phyloP scores from a whole-genome alignment of 2,329 filamentous ascomycete genomes.

The Fusarium decemcellulare region DNA sequence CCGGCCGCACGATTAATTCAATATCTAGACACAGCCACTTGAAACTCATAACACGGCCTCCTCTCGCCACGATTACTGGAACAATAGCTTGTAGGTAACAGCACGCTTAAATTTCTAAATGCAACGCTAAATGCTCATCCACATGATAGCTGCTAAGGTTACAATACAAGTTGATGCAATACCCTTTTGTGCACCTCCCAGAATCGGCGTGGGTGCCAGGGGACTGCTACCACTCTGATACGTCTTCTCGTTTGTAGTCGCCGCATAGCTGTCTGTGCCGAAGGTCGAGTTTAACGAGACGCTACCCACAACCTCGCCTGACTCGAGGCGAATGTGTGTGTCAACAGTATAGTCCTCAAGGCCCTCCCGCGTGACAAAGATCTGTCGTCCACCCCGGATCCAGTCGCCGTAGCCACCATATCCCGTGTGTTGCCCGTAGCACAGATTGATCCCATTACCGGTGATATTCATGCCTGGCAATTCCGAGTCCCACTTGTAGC shows the following conservation, averaged over 20 bases:
- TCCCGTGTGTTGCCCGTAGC: slow-evolving; percentile 76
- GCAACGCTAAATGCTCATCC: too few species aligned
- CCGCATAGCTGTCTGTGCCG: slow-evolving; percentile 67
- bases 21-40: too few species aligned
- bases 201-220: too few species aligned
- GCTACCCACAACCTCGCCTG: slow-evolving; percentile 63
- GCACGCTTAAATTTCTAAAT: too few species aligned
- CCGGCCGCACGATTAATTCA: too few species aligned
- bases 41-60: too few species aligned
- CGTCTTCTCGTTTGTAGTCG: slow-evolving; percentile 56
- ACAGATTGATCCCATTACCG: slow-evolving; percentile 62
- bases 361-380: slow-evolving; percentile 61
- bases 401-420: slow-evolving; percentile 79
- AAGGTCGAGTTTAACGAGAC: slow-evolving; percentile 73
- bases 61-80: too few species aligned
- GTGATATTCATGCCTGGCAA: slow-evolving; percentile 51
- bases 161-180: too few species aligned
- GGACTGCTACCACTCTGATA: slow-evolving; percentile 24
- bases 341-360: slow-evolving; percentile 61
- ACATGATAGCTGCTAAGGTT: too few species aligned
- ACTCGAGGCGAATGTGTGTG: slow-evolving; percentile 74
- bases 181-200: too few species aligned
- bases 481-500: slow-evolving; percentile 62
- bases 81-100: too few species aligned
- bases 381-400: slow-evolving; percentile 72